A percentile compares a stretch with the other conserved stretches of the same genome.
Conservation (phyloP, 2,329 filamentous ascomycete genomes). For the Cladophialophora immunda region DNA sequence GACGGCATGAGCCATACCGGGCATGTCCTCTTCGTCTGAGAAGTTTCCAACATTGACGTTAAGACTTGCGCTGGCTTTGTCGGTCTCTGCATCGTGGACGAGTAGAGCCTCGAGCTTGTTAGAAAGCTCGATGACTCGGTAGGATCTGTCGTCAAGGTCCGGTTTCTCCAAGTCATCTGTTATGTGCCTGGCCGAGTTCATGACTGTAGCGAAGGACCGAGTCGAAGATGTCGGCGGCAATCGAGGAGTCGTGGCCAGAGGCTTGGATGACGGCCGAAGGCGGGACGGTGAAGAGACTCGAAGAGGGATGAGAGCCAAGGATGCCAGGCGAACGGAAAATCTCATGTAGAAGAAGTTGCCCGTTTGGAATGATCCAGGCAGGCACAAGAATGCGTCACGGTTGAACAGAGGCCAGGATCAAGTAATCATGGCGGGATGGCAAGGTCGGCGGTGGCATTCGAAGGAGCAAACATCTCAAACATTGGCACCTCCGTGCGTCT, state of each 20-base stretch:
- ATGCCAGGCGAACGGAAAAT: constrained; percentile 30
- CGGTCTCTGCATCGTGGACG: constrained; percentile 92
- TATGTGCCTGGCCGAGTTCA: constrained; percentile 50
- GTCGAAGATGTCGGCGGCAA: constrained; percentile 14
- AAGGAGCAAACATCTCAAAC: constrained; percentile 3
- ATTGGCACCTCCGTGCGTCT: neutral
- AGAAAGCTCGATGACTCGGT: constrained; percentile 82
- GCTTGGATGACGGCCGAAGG: constrained; percentile 21
- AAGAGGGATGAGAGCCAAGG: constrained; percentile 25
- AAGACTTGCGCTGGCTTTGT: constrained; percentile 94
- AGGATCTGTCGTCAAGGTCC: constrained; percentile 82
- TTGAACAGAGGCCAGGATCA: constrained; percentile 13
- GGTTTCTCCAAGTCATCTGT: constrained; percentile 83
- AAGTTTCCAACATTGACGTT: constrained; percentile 97
- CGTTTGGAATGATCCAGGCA: constrained; percentile 14
- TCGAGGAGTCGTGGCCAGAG: constrained; percentile 19
- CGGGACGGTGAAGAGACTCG: constrained; percentile 23
- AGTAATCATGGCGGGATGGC: constrained; percentile 17
- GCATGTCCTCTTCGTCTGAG: constrained; percentile 89
- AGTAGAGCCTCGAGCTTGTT: constrained; percentile 91
- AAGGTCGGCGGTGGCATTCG: neutral
- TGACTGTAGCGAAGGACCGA: constrained; percentile 39
- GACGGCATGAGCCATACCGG: constrained; percentile 93
- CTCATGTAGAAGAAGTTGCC: constrained; percentile 32
- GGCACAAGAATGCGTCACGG: constrained; percentile 24